Evolutionary conservation across 164 flowering plant genomes (phyloP).

Genomic region (Echeveria elegans): DNA sequence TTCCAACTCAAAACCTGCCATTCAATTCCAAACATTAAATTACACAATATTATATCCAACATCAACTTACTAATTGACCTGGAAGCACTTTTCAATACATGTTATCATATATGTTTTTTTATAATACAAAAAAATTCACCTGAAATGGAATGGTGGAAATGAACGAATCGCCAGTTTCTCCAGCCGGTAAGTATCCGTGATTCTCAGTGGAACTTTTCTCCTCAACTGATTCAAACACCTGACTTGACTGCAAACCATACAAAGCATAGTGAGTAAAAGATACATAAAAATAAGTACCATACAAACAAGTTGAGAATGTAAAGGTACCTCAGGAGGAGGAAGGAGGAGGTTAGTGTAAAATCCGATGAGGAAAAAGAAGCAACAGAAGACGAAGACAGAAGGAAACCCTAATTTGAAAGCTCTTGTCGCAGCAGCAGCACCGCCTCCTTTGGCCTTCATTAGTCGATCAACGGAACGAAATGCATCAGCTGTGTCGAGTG

Average conservation of each 20-base stretch:
- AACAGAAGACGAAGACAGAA: background rate
- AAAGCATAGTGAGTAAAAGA: background rate
- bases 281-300: background rate
- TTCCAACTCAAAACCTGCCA: conserved; percentile 9
- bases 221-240: background rate
- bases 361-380: conserved; percentile 4
- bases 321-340: background rate
- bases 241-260: background rate
- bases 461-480: background rate
- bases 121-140: background rate
- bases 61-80: no score
- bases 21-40: background rate
- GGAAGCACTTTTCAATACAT: no score
- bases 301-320: background rate
- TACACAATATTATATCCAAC: no score
- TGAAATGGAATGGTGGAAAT: conserved; percentile 4
- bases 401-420: conserved; percentile 1
- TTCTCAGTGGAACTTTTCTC: background rate
- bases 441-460: background rate
- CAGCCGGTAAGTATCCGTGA: background rate
- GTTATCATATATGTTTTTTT: no score
- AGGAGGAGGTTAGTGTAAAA: conserved; percentile 1
- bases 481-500: no score
- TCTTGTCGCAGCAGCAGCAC: no score
- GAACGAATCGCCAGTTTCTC: conserved; percentile 4